Conservation (phyloP, 2,329 filamentous ascomycete genomes). For the Xylaria sp. region DNA sequence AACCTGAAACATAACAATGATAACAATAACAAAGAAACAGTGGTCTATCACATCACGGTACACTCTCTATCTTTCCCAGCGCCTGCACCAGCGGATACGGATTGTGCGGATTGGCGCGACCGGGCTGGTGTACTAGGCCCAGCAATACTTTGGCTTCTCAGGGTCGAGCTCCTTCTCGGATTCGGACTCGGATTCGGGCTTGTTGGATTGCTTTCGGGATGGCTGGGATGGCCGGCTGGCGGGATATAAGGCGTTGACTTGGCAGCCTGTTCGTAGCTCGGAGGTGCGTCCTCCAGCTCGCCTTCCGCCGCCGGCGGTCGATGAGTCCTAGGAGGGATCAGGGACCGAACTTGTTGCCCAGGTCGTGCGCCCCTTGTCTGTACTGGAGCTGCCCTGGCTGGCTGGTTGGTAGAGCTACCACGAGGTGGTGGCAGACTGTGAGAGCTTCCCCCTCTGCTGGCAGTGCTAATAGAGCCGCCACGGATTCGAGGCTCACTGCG, state of each 20-base stretch:
- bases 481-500: conserved; percentile 32
- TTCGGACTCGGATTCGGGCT: conserved; percentile 21
- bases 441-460: conserved; percentile 28
- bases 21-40: too few species aligned
- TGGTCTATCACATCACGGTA: conserved; percentile 38
- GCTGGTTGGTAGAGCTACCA: conserved; percentile 34
- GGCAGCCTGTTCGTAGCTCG: conserved; percentile 63
- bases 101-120: conserved; percentile 47
- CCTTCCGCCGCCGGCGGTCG: conserved; percentile 47
- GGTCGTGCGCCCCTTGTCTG: conserved; percentile 33
- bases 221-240: conserved; percentile 56
- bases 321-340: conserved; percentile 52
- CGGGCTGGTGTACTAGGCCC: conserved; percentile 34
- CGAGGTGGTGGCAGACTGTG: conserved; percentile 35
- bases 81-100: conserved; percentile 27
- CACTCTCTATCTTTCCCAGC: conserved; percentile 39
- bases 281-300: conserved; percentile 57
- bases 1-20: too few species aligned
- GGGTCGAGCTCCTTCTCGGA: conserved; percentile 28
- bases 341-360: conserved; percentile 52
- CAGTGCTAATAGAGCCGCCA: conserved; percentile 29
- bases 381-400: conserved; percentile 27
- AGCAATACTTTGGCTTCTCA: conserved; percentile 24
- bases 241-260: conserved; percentile 58
- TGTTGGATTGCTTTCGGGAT: conserved; percentile 50